These are phyloP conservation scores for Nepenthes mirabilis DNA, from an alignment of 148 eudicot genomes.

Conservation along the genomic window DNA sequence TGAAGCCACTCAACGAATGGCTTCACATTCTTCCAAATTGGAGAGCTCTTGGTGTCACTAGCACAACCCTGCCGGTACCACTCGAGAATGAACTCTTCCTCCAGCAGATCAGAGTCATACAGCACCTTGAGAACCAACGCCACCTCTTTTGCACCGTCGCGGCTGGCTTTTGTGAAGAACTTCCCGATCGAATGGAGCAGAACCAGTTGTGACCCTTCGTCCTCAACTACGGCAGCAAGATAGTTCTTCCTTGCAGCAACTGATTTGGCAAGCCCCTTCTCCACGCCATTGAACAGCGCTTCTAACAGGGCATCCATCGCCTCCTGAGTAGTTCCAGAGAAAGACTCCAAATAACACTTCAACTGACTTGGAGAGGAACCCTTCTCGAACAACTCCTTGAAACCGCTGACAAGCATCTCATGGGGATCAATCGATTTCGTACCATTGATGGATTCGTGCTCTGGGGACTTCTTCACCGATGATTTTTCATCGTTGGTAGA, in stretches of 20 bases:
- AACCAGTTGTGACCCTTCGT: slow-evolving; percentile 36
- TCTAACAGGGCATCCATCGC: slow-evolving; percentile 37
- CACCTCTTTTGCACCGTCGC: slow-evolving; percentile 58
- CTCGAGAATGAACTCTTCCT: slow-evolving; percentile 46
- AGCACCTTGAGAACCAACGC: slow-evolving; percentile 52
- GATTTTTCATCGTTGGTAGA: slow-evolving; percentile 41
- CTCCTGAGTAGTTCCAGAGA: slow-evolving; percentile 39
- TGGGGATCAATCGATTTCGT: slow-evolving; percentile 8
- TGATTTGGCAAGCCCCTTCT: slow-evolving; percentile 49
- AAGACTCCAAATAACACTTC: slow-evolving; percentile 30
- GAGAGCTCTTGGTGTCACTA: slow-evolving; percentile 31
- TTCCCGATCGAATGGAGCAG: slow-evolving; percentile 43
- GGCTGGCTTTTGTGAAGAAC: slow-evolving; percentile 36
- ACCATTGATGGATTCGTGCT: slow-evolving; percentile 18
- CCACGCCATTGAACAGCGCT: slow-evolving; percentile 40
- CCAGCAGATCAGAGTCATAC: slow-evolving; percentile 57
- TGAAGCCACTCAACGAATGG: slow-evolving; percentile 92
- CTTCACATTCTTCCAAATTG: slow-evolving; percentile 59
- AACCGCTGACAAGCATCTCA: slow-evolving; percentile 22
- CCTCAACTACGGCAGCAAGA: slow-evolving; percentile 29
- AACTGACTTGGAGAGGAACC: slow-evolving; percentile 34
- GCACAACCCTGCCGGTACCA: slow-evolving; percentile 51
- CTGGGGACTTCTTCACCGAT: slow-evolving; percentile 29
- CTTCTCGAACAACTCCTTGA: slow-evolving; percentile 33
- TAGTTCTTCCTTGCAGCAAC: slow-evolving; percentile 42